Base-by-base conservation (phyloP, 2,329 filamentous ascomycete genomes). In the Exophiala xenobiotica region DNA sequence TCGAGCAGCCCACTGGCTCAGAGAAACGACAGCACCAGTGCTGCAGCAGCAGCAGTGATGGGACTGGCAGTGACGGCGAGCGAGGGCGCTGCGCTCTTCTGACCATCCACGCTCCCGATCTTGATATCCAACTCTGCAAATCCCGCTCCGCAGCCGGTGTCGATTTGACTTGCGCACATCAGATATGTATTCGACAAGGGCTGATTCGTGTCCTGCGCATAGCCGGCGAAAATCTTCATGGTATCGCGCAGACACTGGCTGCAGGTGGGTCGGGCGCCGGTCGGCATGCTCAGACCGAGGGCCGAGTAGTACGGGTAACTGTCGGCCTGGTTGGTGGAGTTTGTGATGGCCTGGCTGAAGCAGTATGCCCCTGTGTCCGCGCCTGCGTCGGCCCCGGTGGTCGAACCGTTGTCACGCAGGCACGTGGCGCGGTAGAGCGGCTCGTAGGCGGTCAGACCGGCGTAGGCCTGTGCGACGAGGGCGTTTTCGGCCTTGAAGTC, bases 221-320 rank as follows among this genome's bases (percentile, higher is more conserved):
- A 86, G 0, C 79, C 70, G 46, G 87, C 83, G 68, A 87, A 96
- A 14, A 95, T 80, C 20, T 78, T 77, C 90, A 97, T 95, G 3
- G 88, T 92, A 54, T 88, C 76, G 64, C 85, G 77, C 37, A 93
- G 76, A 67, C 93, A 97, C 33, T 73, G 72, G 61, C 81, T 85
- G 73, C 93, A 99, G 1, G 79, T 82, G 1, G 90, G 88, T n/a
- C 77, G 75, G 20, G 84, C 81, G 18, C 79, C 79, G 11, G 74
- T 76, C 0, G 88, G 88, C 9, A 96, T 73, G 0, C 76, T 69
- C 33, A 84, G 78, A 53, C 93, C 93, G 49, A 95, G 78, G 0
- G 91, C 88, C 2, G 97, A 75, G 63, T 87, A 92, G 72, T 96
- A 99, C 27, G 93, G 78, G 64, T 91, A 92, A 26, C 82, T 79